These are phyloP conservation scores for Acer negundo DNA, from an alignment of 345 rosid genomes.

Conservation along the genomic window DNA sequence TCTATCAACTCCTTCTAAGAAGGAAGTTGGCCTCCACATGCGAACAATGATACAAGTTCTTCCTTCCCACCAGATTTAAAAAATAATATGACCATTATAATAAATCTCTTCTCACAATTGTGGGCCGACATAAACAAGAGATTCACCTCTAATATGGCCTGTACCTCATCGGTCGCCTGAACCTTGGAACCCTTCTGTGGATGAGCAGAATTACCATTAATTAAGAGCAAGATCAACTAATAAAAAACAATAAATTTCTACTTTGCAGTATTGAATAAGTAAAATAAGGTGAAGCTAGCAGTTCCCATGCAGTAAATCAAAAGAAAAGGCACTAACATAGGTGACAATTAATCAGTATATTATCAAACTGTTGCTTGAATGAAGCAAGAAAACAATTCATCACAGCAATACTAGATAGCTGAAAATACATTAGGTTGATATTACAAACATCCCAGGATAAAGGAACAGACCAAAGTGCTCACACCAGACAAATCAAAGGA, in stretches of 20 bases:
- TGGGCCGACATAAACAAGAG: not conserved
- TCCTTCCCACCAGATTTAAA: slow-evolving; percentile 9
- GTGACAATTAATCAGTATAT: not conserved
- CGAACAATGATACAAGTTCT: slow-evolving; percentile 23
- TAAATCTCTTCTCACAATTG: slow-evolving; percentile 14
- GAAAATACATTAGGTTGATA: not conserved
- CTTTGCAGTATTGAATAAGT: not conserved
- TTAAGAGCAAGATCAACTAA: not conserved
- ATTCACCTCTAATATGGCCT: slow-evolving; percentile 70
- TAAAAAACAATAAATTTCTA: not conserved
- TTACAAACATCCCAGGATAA: not conserved
- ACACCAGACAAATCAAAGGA: not conserved
- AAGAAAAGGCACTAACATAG: not conserved
- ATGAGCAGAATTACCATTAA: slow-evolving; percentile 23
- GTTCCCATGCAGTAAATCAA: not conserved
- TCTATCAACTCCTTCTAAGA: slow-evolving; percentile 25
- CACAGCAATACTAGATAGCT: not conserved
- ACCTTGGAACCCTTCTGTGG: slow-evolving; percentile 93
- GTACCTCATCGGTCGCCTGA: slow-evolving; percentile 85
- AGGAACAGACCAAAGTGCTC: not conserved
- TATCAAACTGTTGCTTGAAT: not conserved
- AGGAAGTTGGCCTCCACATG: slow-evolving; percentile 28
- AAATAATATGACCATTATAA: slow-evolving; percentile 7
- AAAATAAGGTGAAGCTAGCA: not conserved
- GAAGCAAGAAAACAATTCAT: not conserved